Evolutionary conservation across 768 basidiomycete genomes (phyloP).

Genomic region (Rhizopogon vinicolor): DNA sequence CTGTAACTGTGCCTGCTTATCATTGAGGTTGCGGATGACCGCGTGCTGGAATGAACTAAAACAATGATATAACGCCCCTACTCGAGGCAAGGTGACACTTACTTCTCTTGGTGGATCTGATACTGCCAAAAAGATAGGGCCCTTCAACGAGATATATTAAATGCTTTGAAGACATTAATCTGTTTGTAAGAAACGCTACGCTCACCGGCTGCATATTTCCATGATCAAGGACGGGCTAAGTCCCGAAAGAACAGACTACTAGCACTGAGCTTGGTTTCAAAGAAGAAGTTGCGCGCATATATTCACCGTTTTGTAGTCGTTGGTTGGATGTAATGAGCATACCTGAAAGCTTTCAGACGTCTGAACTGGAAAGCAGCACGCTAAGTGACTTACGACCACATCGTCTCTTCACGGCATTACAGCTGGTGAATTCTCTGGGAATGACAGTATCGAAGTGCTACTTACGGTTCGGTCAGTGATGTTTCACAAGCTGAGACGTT

Average conservation of each 20-base stretch:
- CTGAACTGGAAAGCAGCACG: not conserved
- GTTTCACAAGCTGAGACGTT: slow-evolving; percentile 71
- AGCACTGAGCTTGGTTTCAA: slow-evolving; percentile 1
- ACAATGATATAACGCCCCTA: not conserved
- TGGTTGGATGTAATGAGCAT: slow-evolving; percentile 79
- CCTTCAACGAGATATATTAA: slow-evolving; percentile 30
- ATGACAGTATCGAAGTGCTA: slow-evolving; percentile 1
- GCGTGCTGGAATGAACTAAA: slow-evolving; percentile 72
- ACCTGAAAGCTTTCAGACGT: slow-evolving; percentile 39
- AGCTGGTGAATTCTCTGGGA: slow-evolving; percentile 1
- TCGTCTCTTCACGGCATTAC: slow-evolving; percentile 40
- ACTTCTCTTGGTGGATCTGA: slow-evolving; percentile 85
- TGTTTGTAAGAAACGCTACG: not conserved
- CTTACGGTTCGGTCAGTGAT: slow-evolving; percentile 72
- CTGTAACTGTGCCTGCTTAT: slow-evolving; percentile 77
- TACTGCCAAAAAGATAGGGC: slow-evolving; percentile 92
- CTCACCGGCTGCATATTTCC: slow-evolving; percentile 77
- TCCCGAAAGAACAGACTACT: slow-evolving; percentile 80
- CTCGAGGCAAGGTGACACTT: slow-evolving; percentile 5
- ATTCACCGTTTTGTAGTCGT: slow-evolving; percentile 87
- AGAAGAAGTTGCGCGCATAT: slow-evolving; percentile 17
- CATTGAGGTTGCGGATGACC: slow-evolving; percentile 73
- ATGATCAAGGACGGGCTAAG: slow-evolving; percentile 69
- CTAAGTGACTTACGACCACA: slow-evolving; percentile 44
- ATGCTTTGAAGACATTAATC: not conserved